Base-by-base conservation (phyloP, 2,329 filamentous ascomycete genomes). In the Cercospora nicotianae region DNA sequence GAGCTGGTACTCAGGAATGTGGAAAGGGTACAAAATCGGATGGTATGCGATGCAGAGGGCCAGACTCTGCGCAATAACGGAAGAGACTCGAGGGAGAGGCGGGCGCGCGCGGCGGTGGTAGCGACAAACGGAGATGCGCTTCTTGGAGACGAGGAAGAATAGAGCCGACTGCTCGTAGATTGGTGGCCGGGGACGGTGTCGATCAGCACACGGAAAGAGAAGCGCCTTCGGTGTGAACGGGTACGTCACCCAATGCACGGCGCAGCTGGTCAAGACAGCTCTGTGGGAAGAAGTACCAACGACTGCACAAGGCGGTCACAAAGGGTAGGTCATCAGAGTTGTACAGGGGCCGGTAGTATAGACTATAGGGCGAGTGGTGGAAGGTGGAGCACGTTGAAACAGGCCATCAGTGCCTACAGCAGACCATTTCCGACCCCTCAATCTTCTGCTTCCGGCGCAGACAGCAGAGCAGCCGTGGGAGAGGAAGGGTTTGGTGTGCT, bases 61-160 rank as follows among this genome's bases (percentile, higher is more conserved):
- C 61, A 67, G 66, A 60, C 61, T 61, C 57, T 39, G 10, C 53
- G 36, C 53, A 58, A 26, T n/a, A 58, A 58, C 26, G 13, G 53
- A 23, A 23, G 53, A 13, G 16, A 33, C 26, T 30, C 53, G 53
- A 55, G 45, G 45, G 30, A 30, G 39, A 61, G 48, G 33, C 26
- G 53, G 48, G 65, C 16, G 33, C 33, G 42, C 28, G 59, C 42
- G 61, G 64, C 39, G 58, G 42, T 39, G 57, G 65, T 36, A 63
- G 65, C 61, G 65, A 60, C 45, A 59, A 60, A 63, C 65, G 61
- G 61, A 64, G 48, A 64, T 39, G 66, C 36, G 66, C 51, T 65
- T 20, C 55, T 55, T 55, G 48, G 61, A 64, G 62, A 64, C 42
- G 60, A 58, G 55, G 63, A 57, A 55, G 42, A 65, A 51, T 62